A percentile compares a stretch with the other conserved stretches of the same genome.
These are phyloP conservation scores for Neurospora intermedia DNA, from an alignment of 495 filamentous ascomycete genomes.

Conservation along the genomic window DNA sequence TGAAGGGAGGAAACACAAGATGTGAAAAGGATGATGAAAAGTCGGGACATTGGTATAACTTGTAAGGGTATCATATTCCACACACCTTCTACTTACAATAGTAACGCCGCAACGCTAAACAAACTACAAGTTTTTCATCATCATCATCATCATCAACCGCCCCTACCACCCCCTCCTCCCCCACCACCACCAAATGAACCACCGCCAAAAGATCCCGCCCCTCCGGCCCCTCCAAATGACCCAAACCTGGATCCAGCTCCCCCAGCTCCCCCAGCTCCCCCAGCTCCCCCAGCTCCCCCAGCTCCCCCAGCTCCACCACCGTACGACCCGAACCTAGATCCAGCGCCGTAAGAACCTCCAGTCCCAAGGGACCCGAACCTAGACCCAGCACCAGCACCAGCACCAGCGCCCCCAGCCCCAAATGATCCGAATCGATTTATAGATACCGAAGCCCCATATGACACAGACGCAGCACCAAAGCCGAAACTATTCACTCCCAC, in stretches of 20 bases:
- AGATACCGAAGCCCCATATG: neutral
- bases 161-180: neutral
- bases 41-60: neutral
- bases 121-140: conserved; percentile 9
- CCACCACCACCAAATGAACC: neutral
- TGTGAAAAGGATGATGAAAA: neutral
- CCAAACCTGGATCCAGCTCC: neutral
- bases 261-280: neutral
- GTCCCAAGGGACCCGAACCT: neutral
- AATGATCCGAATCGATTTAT: neutral
- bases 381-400: neutral
- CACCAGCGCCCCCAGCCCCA: neutral
- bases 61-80: neutral
- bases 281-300: neutral
- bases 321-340: neutral
- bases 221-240: neutral
- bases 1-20: neutral
- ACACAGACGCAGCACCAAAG: neutral
- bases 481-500: neutral
- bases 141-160: conserved; percentile 4
- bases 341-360: neutral
- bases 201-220: neutral
- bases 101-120: neutral
- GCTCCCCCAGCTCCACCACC: neutral
- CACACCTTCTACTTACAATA: neutral